These are phyloP conservation scores for Anethum foeniculum DNA, from an alignment of 140 eudicot genomes.

Conservation along the genomic window DNA sequence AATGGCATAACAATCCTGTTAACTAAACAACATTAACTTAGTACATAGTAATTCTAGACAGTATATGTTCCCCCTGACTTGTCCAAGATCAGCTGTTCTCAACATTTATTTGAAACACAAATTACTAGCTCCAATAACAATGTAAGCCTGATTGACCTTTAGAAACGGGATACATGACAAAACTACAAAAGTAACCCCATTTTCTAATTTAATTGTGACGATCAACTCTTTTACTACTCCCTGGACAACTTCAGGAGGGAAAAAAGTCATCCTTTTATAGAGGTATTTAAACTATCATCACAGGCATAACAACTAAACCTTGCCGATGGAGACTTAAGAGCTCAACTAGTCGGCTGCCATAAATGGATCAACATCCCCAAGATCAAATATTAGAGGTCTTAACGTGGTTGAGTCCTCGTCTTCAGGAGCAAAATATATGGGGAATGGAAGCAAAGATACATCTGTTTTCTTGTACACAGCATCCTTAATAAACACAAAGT, in stretches of 20 bases:
- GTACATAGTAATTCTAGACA: background rate
- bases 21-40: background rate
- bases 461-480: slow-evolving; percentile 77
- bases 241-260: background rate
- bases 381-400: slow-evolving; percentile 14
- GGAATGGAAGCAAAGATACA: slow-evolving; percentile 52
- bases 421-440: slow-evolving; percentile 64
- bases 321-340: background rate
- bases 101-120: too few species aligned
- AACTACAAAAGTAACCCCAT: too few species aligned
- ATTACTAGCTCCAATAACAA: too few species aligned
- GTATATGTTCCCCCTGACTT: too few species aligned
- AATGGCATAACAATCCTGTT: background rate
- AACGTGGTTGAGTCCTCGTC: slow-evolving; percentile 41
- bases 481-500: slow-evolving; percentile 70
- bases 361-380: slow-evolving; percentile 11
- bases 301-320: background rate
- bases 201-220: too few species aligned
- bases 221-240: too few species aligned
- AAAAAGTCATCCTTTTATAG: background rate
- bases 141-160: too few species aligned
- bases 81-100: too few species aligned
- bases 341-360: slow-evolving; percentile 10
- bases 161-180: too few species aligned
- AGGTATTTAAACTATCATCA: background rate